Conservation (phyloP, 345 rosid genomes). For the Gossypium sturtianum region DNA sequence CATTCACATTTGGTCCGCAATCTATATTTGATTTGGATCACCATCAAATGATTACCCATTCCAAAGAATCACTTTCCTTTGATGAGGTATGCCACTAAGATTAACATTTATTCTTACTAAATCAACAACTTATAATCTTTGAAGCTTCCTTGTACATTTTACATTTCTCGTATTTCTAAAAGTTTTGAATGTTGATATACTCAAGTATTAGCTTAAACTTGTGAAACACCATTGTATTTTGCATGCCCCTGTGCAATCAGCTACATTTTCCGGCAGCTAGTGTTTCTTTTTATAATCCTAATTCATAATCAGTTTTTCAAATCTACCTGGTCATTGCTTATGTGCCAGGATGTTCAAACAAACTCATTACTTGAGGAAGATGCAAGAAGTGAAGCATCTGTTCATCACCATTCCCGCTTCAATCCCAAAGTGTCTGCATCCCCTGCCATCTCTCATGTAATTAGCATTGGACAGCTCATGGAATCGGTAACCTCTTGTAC, state of each 20-base stretch:
- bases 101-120: not conserved
- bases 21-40: slow-evolving; percentile 38
- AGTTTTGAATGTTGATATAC: not conserved
- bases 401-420: slow-evolving; percentile 44
- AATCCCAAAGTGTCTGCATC: slow-evolving; percentile 39
- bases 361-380: slow-evolving; percentile 61
- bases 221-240: not conserved
- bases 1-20: slow-evolving; percentile 60
- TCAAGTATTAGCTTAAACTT: not conserved
- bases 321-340: slow-evolving; percentile 7
- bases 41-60: slow-evolving; percentile 37
- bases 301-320: not conserved
- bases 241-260: not conserved
- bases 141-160: not conserved
- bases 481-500: slow-evolving; percentile 59
- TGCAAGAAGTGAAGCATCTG: slow-evolving; percentile 61
- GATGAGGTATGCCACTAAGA: slow-evolving; percentile 58
- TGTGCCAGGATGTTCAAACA: slow-evolving; percentile 53
- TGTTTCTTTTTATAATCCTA: not conserved
- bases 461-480: slow-evolving; percentile 86
- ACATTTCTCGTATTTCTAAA: not conserved
- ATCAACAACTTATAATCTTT: not conserved
- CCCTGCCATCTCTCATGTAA: slow-evolving; percentile 39
- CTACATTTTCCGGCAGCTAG: not conserved
- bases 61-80: slow-evolving; percentile 72